phyloP scores from a whole-genome alignment of 345 rosid species.

The Aurinia saxatilis region DNA sequence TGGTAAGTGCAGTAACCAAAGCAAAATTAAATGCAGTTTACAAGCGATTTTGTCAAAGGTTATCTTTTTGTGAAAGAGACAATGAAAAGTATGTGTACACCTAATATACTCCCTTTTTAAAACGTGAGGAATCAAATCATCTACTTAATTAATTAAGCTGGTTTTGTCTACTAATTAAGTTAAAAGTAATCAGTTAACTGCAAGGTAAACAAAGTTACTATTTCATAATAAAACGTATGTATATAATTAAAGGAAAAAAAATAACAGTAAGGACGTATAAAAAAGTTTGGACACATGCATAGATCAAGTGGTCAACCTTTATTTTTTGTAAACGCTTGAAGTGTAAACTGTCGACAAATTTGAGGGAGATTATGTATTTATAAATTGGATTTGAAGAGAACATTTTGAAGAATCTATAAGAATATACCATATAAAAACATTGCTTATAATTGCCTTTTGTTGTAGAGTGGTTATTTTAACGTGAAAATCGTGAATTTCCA shows the following conservation, averaged over 20 bases:
- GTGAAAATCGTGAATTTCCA: slow-evolving; percentile 1
- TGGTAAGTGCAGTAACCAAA: neutral
- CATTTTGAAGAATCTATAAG: slow-evolving; percentile 12
- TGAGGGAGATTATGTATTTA: neutral
- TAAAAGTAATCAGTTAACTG: neutral
- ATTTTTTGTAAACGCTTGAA: too few relatives aligned
- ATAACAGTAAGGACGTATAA: neutral
- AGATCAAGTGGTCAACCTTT: too few relatives aligned
- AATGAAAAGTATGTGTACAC: slow-evolving; percentile 1
- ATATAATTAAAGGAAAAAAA: neutral
- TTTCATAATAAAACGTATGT: too few relatives aligned
- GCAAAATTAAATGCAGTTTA: neutral
- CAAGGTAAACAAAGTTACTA: neutral
- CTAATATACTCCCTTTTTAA: neutral
- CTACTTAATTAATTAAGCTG: too few relatives aligned
- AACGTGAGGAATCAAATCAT: slow-evolving; percentile 18
- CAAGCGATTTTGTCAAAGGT: slow-evolving; percentile 11
- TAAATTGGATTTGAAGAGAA: neutral
- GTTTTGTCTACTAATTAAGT: neutral
- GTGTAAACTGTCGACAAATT: neutral
- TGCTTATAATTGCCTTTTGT: neutral
- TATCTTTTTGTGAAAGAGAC: neutral
- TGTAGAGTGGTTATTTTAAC: neutral
- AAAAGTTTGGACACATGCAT: neutral
- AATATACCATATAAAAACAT: neutral